These are phyloP conservation scores for Astraeus odoratus DNA, from an alignment of 768 basidiomycete genomes.

Conservation along the genomic window DNA sequence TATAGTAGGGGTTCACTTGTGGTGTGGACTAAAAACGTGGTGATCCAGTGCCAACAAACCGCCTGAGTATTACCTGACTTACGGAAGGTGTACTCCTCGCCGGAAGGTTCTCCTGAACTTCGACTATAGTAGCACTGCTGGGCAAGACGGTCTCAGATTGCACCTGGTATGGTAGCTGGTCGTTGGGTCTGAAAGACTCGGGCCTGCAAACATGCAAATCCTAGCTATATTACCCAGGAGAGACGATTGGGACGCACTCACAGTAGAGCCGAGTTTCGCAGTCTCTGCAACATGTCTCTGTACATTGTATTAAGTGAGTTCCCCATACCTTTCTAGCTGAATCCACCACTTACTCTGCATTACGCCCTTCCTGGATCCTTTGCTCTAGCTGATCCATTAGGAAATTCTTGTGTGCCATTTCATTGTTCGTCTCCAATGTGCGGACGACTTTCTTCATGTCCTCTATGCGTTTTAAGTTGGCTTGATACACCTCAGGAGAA, in stretches of 20 bases:
- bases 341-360: constrained; percentile 34
- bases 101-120: constrained; percentile 17
- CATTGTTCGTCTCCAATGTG: constrained; percentile 33
- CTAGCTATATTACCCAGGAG: background rate
- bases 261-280: constrained; percentile 10
- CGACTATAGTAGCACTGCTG: constrained; percentile 30
- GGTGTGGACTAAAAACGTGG: background rate
- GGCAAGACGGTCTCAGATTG: constrained; percentile 22
- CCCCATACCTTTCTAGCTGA: background rate
- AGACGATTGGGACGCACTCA: constrained; percentile 6
- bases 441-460: constrained; percentile 23
- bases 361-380: constrained; percentile 36
- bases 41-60: constrained; percentile 4
- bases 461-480: constrained; percentile 19
- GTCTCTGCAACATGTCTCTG: constrained; percentile 17
- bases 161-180: constrained; percentile 3
- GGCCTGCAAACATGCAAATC: constrained; percentile 9
- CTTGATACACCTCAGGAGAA: constrained; percentile 16
- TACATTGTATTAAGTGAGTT: constrained; percentile 1
- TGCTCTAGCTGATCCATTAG: constrained; percentile 28
- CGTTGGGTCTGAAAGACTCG: constrained; percentile 10
- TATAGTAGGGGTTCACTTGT: background rate
- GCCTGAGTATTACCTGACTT: background rate
- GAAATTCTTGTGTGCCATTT: constrained; percentile 32
- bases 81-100: constrained; percentile 10